Conservation (phyloP, 805 yeast genomes). For the Hyphopichia homilentoma region DNA sequence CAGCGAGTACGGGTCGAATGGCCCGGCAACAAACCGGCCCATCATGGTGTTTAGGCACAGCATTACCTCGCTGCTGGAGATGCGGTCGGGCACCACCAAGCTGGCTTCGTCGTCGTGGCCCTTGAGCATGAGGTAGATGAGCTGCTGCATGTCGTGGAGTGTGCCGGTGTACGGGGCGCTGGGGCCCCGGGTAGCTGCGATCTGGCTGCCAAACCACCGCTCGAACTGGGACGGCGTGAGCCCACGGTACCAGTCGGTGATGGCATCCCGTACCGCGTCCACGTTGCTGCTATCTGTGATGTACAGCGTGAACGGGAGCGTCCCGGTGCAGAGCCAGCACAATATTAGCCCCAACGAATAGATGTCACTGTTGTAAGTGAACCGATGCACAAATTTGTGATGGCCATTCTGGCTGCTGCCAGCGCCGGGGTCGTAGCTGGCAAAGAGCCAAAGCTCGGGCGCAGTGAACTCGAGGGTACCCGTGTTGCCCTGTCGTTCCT, state of each 20-base stretch:
- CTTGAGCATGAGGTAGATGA: slow-evolving; percentile 30
- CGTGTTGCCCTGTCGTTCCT: slow-evolving; percentile 76
- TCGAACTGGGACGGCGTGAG: slow-evolving; percentile 16
- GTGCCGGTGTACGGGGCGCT: neutral
- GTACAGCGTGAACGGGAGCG: slow-evolving; percentile 50
- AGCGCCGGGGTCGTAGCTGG: slow-evolving; percentile 14
- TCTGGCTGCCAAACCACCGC: slow-evolving; percentile 21
- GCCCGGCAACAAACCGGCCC: no score
- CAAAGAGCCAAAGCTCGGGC: slow-evolving; percentile 62
- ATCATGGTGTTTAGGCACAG: slow-evolving; percentile 18
- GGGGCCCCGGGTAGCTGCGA: neutral
- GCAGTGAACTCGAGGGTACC: slow-evolving; percentile 89
- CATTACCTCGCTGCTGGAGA: slow-evolving; percentile 14
- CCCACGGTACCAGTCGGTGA: slow-evolving; percentile 27
- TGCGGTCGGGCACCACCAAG: slow-evolving; percentile 4
- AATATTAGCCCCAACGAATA: slow-evolving; percentile 84
- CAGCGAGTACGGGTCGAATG: no score
- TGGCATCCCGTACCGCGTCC: slow-evolving; percentile 19
- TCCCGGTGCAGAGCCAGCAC: slow-evolving; percentile 68
- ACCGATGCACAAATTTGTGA: slow-evolving; percentile 46
- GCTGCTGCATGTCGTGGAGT: slow-evolving; percentile 13
- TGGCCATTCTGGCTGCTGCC: slow-evolving; percentile 27
- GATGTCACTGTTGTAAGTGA: slow-evolving; percentile 70
- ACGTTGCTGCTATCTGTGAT: slow-evolving; percentile 24
- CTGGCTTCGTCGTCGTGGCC: slow-evolving; percentile 12